Evolutionary conservation across 139 green algal species (phyloP).

Genomic region (Dunaliella primolecta): DNA sequence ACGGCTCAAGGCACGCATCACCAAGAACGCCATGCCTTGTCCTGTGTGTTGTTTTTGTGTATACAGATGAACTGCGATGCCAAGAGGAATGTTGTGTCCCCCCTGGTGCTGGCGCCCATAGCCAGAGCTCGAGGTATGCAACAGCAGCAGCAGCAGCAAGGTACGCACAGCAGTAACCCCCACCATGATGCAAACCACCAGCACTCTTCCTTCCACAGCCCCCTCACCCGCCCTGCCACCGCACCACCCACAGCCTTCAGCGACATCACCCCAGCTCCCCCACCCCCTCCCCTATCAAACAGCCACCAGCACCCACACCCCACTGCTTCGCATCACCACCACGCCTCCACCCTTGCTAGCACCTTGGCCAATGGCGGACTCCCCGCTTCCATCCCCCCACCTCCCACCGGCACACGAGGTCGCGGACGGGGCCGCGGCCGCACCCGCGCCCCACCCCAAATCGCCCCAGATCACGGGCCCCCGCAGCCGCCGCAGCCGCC

Average conservation of each 20-base stretch:
- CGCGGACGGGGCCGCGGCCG: no score
- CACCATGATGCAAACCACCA: neutral
- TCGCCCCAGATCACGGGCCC: neutral
- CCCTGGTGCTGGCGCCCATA: neutral
- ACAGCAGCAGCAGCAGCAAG: slow-evolving; percentile 1
- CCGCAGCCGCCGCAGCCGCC: neutral
- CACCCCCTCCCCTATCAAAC: no score
- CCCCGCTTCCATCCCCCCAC: no score
- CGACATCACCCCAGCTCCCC: no score
- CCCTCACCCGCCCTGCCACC: no score
- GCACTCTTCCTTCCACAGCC: no score
- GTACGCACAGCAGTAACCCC: neutral
- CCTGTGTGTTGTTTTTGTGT: no score
- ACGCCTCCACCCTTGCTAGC: neutral
- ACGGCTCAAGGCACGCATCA: no score
- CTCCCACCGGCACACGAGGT: neutral
- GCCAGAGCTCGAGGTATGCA: no score
- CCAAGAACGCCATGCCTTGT: no score
- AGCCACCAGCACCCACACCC: neutral
- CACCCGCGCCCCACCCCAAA: neutral
- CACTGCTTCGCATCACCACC: neutral
- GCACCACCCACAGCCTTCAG: no score
- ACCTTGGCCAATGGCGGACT: neutral
- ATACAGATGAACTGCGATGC: slow-evolving; percentile 15
- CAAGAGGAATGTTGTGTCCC: neutral